Percentiles rank a stretch among this genome's conserved stretches.
Conservation (phyloP, 805 yeast genomes). For the Nakazawaea holstii region DNA sequence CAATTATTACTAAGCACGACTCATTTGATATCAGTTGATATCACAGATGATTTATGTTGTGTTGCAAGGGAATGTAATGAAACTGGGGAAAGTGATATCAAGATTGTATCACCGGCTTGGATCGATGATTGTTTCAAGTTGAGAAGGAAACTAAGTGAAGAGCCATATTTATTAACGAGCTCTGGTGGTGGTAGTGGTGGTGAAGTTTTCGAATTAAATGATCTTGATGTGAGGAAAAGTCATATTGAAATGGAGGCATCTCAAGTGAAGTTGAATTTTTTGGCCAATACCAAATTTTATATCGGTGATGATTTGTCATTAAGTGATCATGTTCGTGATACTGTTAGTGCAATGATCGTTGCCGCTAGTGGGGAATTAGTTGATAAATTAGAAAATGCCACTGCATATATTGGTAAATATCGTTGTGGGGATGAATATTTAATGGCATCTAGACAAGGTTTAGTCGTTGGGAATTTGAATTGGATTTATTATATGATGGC, state of each 20-base stretch:
- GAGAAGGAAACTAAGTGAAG: constrained; percentile 45
- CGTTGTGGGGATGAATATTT: constrained; percentile 53
- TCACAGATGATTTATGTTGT: constrained; percentile 51
- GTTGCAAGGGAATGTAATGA: constrained; percentile 39
- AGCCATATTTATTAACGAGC: constrained; percentile 38
- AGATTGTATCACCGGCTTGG: constrained; percentile 77
- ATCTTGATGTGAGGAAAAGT: constrained; percentile 11
- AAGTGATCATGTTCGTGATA: constrained; percentile 33
- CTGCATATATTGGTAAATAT: constrained; percentile 55
- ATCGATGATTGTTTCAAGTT: constrained; percentile 60
- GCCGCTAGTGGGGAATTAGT: constrained; percentile 51
- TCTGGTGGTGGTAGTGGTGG: constrained; percentile 19
- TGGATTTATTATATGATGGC: constrained; percentile 75
- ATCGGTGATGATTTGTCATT: constrained; percentile 52
- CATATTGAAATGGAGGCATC: constrained; percentile 5
- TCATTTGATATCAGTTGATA: constrained; percentile 61
- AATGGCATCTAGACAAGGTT: constrained; percentile 33
- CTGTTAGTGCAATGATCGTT: constrained; percentile 40
- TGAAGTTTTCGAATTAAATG: constrained; percentile 13
- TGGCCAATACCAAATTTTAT: constrained; percentile 42
- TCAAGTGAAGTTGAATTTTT: constrained; percentile 19
- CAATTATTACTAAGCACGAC: constrained; percentile 67
- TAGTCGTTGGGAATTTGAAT: constrained; percentile 56
- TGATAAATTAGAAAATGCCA: constrained; percentile 19
- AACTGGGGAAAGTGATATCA: constrained; percentile 35